Percentiles rank a stretch among this genome's conserved stretches.
Conservation (phyloP, 2,329 filamentous ascomycete genomes). For the Amauroascus niger region DNA sequence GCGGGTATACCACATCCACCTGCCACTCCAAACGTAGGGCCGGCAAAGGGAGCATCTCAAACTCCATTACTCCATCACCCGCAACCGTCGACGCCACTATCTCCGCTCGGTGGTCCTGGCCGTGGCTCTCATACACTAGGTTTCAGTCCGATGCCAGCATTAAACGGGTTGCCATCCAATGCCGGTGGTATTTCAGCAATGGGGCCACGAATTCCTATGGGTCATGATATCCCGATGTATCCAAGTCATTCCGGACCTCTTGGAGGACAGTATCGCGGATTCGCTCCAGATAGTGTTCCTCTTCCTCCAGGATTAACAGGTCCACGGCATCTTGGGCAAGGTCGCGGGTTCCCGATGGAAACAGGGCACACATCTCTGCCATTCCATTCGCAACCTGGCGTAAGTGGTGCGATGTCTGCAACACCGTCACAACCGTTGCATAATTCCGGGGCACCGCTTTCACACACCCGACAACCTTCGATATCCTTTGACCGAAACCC, state of each 20-base stretch:
- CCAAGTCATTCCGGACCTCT: slow-evolving; percentile 44
- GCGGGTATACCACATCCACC: slow-evolving; percentile 57
- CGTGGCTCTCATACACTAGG: slow-evolving; percentile 48
- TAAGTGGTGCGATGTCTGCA: slow-evolving; percentile 26
- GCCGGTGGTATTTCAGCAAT: slow-evolving; percentile 47
- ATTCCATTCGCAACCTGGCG: slow-evolving; percentile 38
- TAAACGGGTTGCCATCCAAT: slow-evolving; percentile 48
- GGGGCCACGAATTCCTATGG: slow-evolving; percentile 43
- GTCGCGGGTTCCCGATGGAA: slow-evolving; percentile 46
- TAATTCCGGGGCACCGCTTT: slow-evolving; percentile 38
- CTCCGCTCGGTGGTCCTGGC: slow-evolving; percentile 53
- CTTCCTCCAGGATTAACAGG: slow-evolving; percentile 52
- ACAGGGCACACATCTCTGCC: slow-evolving; percentile 32
- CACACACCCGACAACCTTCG: slow-evolving; percentile 69
- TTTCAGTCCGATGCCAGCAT: slow-evolving; percentile 44
- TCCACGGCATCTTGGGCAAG: slow-evolving; percentile 50
- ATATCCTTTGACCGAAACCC: slow-evolving; percentile 48
- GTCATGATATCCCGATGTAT: slow-evolving; percentile 48
- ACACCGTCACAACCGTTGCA: slow-evolving; percentile 22
- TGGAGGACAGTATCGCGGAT: slow-evolving; percentile 47
- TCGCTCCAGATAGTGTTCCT: slow-evolving; percentile 44
- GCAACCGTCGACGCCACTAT: slow-evolving; percentile 53
- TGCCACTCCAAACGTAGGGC: slow-evolving; percentile 52
- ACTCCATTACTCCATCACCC: slow-evolving; percentile 47
- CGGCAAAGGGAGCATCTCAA: slow-evolving; percentile 49